phyloP scores from a whole-genome alignment of 1,284 basidiomycete genomes.

The Ganoderma sp. region DNA sequence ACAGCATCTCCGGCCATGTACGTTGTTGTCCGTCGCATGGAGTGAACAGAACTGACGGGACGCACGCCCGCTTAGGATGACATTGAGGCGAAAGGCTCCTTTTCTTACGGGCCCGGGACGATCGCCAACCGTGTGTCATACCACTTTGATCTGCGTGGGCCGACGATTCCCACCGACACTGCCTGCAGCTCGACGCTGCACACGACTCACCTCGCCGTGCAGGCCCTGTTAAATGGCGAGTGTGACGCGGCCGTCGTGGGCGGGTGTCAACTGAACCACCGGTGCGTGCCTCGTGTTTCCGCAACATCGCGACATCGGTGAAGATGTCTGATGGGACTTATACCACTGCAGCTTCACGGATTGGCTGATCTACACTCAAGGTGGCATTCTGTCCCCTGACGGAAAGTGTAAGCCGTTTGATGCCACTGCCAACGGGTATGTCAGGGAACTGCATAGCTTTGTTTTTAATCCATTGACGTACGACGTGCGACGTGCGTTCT shows the following conservation, averaged over 20 bases:
- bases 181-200: conserved; percentile 56
- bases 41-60: not conserved
- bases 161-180: conserved; percentile 56
- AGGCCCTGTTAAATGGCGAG: conserved; percentile 50
- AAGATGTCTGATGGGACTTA: not conserved
- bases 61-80: conserved; percentile 42
- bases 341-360: conserved; percentile 29
- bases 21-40: not conserved
- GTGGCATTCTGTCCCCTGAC: conserved; percentile 47
- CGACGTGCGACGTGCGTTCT: not conserved
- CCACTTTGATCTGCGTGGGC: conserved; percentile 53
- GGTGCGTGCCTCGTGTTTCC: conserved; percentile 35
- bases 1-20: conserved; percentile 23
- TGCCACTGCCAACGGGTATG: conserved; percentile 51
- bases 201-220: conserved; percentile 54
- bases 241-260: conserved; percentile 56
- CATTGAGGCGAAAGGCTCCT: conserved; percentile 44
- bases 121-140: conserved; percentile 57
- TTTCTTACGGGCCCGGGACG: conserved; percentile 45
- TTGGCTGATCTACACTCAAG: conserved; percentile 45
- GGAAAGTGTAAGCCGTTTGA: conserved; percentile 59
- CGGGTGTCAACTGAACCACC: conserved; percentile 49
- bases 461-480: not conserved
- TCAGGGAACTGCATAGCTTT: not conserved
- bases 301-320: not conserved